Conservation (phyloP, 2,329 filamentous ascomycete genomes). For the Diplodia mutila region DNA sequence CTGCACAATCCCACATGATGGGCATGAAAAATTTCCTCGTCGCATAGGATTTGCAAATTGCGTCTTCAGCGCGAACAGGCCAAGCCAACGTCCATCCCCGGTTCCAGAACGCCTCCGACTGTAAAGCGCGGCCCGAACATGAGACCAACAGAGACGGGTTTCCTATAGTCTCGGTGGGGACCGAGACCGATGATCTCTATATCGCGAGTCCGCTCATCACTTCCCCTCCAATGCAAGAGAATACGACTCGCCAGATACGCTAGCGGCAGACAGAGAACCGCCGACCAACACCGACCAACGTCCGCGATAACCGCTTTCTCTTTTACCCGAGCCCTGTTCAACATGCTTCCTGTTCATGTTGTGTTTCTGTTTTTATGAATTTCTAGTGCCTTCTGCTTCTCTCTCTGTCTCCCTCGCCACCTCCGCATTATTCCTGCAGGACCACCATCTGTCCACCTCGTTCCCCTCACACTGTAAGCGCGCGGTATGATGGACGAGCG, state of each 20-base stretch:
- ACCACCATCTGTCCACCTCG: not conserved
- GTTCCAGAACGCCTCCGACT: not conserved
- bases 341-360: not conserved
- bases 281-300: not conserved
- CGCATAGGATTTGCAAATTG: slow-evolving; percentile 14
- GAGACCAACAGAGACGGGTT: not conserved
- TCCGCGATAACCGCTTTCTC: not conserved
- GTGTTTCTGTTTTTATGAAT: no score
- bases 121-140: not conserved
- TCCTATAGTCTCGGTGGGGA: slow-evolving; percentile 11
- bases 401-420: no score
- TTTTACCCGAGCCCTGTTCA: not conserved
- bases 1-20: not conserved
- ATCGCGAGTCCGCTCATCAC: slow-evolving; percentile 1
- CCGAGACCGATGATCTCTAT: slow-evolving; percentile 18
- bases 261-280: not conserved
- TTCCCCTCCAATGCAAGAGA: not conserved
- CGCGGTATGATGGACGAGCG: no score
- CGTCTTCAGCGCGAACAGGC: not conserved
- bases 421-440: not conserved
- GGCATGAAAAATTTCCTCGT: not conserved
- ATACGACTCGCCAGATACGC: not conserved
- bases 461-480: no score
- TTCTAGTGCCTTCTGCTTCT: no score
- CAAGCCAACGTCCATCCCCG: not conserved